Percentiles rank a stretch among this genome's conserved stretches.
phyloP scores from a whole-genome alignment of 2,329 filamentous ascomycete species.

The Cytospora leucostoma region DNA sequence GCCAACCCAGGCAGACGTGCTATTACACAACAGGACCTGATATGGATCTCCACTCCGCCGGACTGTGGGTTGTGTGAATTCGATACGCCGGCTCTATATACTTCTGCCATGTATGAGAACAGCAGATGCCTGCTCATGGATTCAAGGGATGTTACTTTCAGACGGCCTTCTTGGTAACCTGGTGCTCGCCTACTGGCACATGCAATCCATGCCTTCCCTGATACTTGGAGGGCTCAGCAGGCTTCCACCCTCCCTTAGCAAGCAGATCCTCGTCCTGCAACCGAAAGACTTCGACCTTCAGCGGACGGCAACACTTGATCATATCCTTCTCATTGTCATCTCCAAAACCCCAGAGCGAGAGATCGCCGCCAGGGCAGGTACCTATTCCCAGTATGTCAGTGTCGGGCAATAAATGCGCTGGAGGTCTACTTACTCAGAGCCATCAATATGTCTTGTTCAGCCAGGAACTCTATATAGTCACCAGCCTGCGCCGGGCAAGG shows the following conservation, averaged over 20 bases:
- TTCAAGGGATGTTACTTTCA: neutral
- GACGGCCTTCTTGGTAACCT: neutral
- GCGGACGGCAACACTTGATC: conserved; percentile 69
- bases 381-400: conserved; percentile 43
- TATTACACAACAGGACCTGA: too few species aligned
- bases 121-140: neutral
- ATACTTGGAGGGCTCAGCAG: conserved; percentile 62
- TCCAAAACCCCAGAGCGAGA: conserved; percentile 81
- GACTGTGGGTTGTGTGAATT: too few species aligned
- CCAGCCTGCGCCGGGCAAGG: conserved; percentile 56
- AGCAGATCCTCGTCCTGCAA: conserved; percentile 57
- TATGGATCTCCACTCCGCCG: too few species aligned
- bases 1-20: too few species aligned
- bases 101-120: too few species aligned
- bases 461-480: conserved; percentile 74
- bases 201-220: conserved; percentile 65
- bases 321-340: conserved; percentile 68
- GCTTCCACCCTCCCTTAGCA: conserved; percentile 59
- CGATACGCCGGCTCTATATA: too few species aligned
- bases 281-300: conserved; percentile 72
- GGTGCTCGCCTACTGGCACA: conserved; percentile 30
- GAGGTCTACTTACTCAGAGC: conserved; percentile 46
- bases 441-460: conserved; percentile 73
- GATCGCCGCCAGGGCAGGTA: conserved; percentile 78
- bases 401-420: neutral